Base-by-base conservation (phyloP, 73 alveolate species). In the Durusdinium trenchii region DNA sequence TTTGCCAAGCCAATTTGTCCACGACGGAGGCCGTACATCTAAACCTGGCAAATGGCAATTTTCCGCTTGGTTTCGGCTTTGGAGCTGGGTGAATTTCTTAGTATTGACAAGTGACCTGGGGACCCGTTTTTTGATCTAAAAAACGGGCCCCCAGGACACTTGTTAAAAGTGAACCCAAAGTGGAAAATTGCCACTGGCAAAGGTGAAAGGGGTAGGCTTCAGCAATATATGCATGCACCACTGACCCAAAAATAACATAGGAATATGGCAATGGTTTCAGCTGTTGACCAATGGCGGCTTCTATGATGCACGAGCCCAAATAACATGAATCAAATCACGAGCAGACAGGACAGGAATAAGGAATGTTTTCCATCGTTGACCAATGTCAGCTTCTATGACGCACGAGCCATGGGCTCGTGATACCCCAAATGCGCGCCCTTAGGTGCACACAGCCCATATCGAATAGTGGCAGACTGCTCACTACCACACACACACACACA, bases 11-110 rank as follows among this genome's bases (percentile, higher is more conserved):
- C 62, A 7, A 78, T 46, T 40, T 78, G 89, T 57, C 89, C 89
- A 45, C 43, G 32, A 38, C 38, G 32, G 64, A 78, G 38, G 61
- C 89, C 89, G 20, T 78, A 78, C 89, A 78, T 78, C 14, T 62
- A n/a, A n/a, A 75, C 85, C 89, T 78, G 89, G 85, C 85, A 28
- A 35, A 46, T n/a, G n/a, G n/a, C n/a, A n/a, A n/a, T n/a, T n/a
- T n/a, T n/a, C n/a, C n/a, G n/a, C n/a, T n/a, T n/a, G n/a, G n/a
- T n/a, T n/a, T n/a, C n/a, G n/a, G n/a, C n/a, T n/a, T n/a, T n/a
- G n/a, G n/a, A n/a, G n/a, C n/a, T n/a, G n/a, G n/a, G n/a, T n/a
- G n/a, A n/a, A n/a, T n/a, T n/a, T n/a, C n/a, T n/a, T n/a, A n/a
- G n/a, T n/a, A n/a, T n/a, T n/a, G n/a, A n/a, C n/a, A n/a, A n/a